Evolutionary conservation across 2,329 filamentous ascomycete species (phyloP).

Genomic region (Bertia moriformis): DNA sequence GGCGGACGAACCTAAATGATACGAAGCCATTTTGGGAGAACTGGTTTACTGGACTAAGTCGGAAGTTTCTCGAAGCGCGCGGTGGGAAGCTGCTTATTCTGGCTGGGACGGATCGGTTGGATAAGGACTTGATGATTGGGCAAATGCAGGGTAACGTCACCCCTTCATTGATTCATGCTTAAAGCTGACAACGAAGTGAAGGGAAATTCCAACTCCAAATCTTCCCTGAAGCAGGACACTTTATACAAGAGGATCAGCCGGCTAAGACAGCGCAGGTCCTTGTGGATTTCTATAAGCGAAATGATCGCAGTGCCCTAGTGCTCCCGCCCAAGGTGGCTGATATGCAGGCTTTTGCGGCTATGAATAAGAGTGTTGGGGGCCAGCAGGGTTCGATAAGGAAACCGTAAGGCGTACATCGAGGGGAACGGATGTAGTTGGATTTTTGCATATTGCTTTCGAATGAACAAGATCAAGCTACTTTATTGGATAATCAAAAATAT

Average conservation of each 20-base stretch:
- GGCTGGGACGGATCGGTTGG: slow-evolving; percentile 76
- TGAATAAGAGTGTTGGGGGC: not conserved
- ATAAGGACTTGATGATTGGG: slow-evolving; percentile 85
- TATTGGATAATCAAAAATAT: no score
- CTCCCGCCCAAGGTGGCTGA: slow-evolving; percentile 85
- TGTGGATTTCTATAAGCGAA: slow-evolving; percentile 81
- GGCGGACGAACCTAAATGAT: slow-evolving; percentile 69
- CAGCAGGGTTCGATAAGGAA: no score
- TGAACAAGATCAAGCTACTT: no score
- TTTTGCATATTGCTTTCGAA: no score
- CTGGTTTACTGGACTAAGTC: slow-evolving; percentile 80
- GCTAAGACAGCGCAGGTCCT: slow-evolving; percentile 75
- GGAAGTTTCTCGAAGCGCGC: slow-evolving; percentile 68
- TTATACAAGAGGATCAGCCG: slow-evolving; percentile 88
- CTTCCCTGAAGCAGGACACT: slow-evolving; percentile 87
- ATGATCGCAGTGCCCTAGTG: slow-evolving; percentile 72
- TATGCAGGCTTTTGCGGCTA: slow-evolving; percentile 17
- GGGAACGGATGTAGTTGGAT: no score
- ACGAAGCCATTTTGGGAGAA: slow-evolving; percentile 88
- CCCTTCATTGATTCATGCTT: no score
- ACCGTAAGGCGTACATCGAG: no score
- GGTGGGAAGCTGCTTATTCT: slow-evolving; percentile 76
- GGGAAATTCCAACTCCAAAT: slow-evolving; percentile 93
- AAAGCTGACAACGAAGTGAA: no score
- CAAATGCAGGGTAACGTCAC: slow-evolving; percentile 79